Base-by-base conservation (phyloP, 192 early-diverging fungal genomes). In the Thamnidium elegans region DNA sequence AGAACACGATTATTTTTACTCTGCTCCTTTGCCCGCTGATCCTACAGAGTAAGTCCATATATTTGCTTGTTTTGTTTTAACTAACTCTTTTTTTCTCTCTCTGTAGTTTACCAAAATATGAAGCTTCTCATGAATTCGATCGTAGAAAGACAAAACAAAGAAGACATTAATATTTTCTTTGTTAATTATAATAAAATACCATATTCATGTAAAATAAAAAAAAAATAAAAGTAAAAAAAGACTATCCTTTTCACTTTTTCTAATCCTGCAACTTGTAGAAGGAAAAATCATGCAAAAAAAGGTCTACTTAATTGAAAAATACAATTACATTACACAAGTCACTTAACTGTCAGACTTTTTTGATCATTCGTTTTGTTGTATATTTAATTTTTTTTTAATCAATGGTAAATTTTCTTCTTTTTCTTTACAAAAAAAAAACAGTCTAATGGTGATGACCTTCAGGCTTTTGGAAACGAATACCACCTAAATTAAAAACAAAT, bases 1-100 rank as follows among this genome's bases (percentile, higher is more conserved):
- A 7, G 85, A 90, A 20, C 89, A 94, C 68, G 84, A 87, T 21
- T 92, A 92, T 66, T 94, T 98, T 51, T 90, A 81, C 68, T 80
- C 82, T 1, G 71, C 81, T 52, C 90, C 90, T 17, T 72, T 88
- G 30, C 90, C 91, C 8, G 85, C 90, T 5, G 83, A 86, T 20
- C 86, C 84, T 20, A 76, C 78, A 72, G 77, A 85, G 81, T 85
- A 78, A 70, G 79, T 74, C 31, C 9, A 58, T 20, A 31, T 19
- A 52, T 52, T 11, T 48, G 4, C 46, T 47, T 14, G 15, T 17
- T 39, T 15, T 0, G 1, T 48, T 15, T 56, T 56, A 19, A 1
- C 43, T 59, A 14, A 3, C 13, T 42, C 3, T 19, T 10, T 42
- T 17, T 2, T 58, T 42, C 19, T 21, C 20, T 44, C 10, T 26